Evolutionary conservation across 805 yeast genomes (phyloP).

Genomic region (Ogataea chonburiensis): DNA sequence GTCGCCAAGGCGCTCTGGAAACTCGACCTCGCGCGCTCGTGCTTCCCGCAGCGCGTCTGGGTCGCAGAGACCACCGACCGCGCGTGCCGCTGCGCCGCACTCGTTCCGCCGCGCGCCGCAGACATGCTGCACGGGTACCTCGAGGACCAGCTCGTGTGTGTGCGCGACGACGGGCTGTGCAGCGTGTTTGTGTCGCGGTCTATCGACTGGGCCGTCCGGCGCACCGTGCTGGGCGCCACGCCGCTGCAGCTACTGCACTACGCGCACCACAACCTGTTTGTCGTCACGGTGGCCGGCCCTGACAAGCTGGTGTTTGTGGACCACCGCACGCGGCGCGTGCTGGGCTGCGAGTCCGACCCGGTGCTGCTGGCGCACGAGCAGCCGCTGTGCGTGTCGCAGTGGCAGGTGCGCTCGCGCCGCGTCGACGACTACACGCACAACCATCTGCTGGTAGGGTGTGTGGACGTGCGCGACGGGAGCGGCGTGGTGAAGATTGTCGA

Average conservation of each 20-base stretch:
- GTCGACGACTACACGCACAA: conserved; percentile 20
- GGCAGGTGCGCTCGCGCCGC: conserved; percentile 31
- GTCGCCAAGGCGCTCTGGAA: conserved; percentile 30
- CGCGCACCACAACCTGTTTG: conserved; percentile 22
- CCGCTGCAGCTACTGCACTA: conserved; percentile 31
- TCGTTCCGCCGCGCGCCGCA: conserved; percentile 10
- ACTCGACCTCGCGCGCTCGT: conserved; percentile 23
- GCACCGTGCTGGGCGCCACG: conserved; percentile 25
- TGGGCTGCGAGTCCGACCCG: conserved; percentile 4
- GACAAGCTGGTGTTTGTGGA: conserved; percentile 27
- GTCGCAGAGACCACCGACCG: conserved; percentile 28
- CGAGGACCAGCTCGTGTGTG: conserved; percentile 25
- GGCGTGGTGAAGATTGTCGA: conserved; percentile 33
- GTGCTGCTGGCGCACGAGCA: conserved; percentile 25
- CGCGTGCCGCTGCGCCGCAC: conserved; percentile 17
- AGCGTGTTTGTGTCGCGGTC: conserved; percentile 20
- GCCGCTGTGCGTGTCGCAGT: conserved; percentile 34
- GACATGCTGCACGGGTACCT: conserved; percentile 4
- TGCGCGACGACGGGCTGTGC: conserved; percentile 37
- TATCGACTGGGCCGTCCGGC: conserved; percentile 22
- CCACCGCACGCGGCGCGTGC: conserved; percentile 18
- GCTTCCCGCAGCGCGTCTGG: conserved; percentile 28
- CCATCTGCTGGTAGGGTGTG: conserved; percentile 37
- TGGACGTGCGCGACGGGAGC: conserved; percentile 9
- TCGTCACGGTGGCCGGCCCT: conserved; percentile 18